Conservation (phyloP, 1,139 yeast species). For the Yamadazyma pseudoaaseri region DNA sequence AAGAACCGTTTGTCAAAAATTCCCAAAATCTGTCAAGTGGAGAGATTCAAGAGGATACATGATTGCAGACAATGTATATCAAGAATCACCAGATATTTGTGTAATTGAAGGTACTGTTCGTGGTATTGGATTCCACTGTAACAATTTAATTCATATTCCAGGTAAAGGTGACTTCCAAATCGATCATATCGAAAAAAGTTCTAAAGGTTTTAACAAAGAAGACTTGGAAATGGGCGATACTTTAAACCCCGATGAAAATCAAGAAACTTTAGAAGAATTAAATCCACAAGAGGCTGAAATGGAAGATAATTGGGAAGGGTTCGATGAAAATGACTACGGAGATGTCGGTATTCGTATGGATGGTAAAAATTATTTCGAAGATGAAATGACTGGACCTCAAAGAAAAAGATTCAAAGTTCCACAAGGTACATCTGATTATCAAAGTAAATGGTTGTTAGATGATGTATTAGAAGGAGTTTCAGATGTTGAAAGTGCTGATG, state of each 20-base stretch:
- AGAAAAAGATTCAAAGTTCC: slow-evolving; percentile 55
- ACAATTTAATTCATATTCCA: slow-evolving; percentile 80
- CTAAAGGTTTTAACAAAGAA: slow-evolving; percentile 10
- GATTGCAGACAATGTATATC: slow-evolving; percentile 62
- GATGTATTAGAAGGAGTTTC: slow-evolving; percentile 49
- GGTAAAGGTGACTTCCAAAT: slow-evolving; percentile 89
- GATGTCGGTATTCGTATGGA: slow-evolving; percentile 68
- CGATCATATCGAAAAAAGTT: slow-evolving; percentile 57
- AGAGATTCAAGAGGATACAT: slow-evolving; percentile 88
- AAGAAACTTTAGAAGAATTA: slow-evolving; percentile 67
- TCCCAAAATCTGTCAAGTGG: slow-evolving; percentile 87
- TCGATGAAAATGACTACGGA: slow-evolving; percentile 29
- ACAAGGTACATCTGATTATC: slow-evolving; percentile 89
- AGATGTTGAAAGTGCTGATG: slow-evolving; percentile 52
- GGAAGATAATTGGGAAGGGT: slow-evolving; percentile 48
- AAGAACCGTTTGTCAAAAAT: slow-evolving; percentile 77
- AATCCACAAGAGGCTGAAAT: slow-evolving; percentile 59
- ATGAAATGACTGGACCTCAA: slow-evolving; percentile 24
- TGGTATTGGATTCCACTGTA: slow-evolving; percentile 78
- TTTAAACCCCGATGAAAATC: slow-evolving; percentile 49
- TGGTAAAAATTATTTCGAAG: slow-evolving; percentile 62
- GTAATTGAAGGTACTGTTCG: slow-evolving; percentile 81
- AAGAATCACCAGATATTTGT: slow-evolving; percentile 33
- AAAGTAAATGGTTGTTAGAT: slow-evolving; percentile 86
- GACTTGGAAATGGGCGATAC: slow-evolving; percentile 30